Conservation (phyloP, 371 early-diverging fungal species). For the Syncephalis plumigaleata region DNA sequence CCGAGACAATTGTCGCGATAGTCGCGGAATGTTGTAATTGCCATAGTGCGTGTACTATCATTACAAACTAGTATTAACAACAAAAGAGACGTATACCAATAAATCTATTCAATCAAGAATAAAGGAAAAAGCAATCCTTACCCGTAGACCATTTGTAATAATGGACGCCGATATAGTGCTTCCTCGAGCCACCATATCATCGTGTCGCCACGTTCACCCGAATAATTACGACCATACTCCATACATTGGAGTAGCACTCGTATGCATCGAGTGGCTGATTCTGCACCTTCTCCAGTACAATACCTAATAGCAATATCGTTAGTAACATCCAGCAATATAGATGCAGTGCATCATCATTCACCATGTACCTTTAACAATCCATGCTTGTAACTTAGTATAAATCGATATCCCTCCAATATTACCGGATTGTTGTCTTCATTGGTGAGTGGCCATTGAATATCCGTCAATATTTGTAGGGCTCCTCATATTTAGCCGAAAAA, state of each 20-base stretch:
- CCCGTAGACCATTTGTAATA: constrained; percentile 29
- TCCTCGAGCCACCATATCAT: constrained; percentile 47
- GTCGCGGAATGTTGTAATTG: constrained; percentile 26
- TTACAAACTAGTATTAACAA: constrained; percentile 2
- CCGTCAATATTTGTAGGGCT: constrained; percentile 3
- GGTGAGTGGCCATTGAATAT: constrained; percentile 12
- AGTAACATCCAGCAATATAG: not conserved
- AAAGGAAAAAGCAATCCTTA: constrained; percentile 9
- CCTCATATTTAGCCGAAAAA: no score
- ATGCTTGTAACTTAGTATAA: constrained; percentile 26
- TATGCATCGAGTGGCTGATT: constrained; percentile 20
- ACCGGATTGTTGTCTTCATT: not conserved
- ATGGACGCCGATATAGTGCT: constrained; percentile 40
- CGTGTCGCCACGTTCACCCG: constrained; percentile 20
- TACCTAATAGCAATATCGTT: constrained; percentile 11
- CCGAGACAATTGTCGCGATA: constrained; percentile 22
- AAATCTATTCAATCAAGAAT: not conserved
- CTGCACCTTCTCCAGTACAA: constrained; percentile 27
- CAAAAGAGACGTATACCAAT: constrained; percentile 3
- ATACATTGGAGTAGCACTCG: constrained; percentile 26
- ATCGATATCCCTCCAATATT: constrained; percentile 23
- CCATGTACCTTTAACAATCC: constrained; percentile 26
- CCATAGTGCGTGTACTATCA: constrained; percentile 10
- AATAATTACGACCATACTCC: constrained; percentile 16
- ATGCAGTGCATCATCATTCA: no score